Evolutionary conservation across 495 filamentous ascomycete genomes (phyloP), one percentile per base, ranked within the genome.

Genomic region (Tirmania nivea): DNA sequence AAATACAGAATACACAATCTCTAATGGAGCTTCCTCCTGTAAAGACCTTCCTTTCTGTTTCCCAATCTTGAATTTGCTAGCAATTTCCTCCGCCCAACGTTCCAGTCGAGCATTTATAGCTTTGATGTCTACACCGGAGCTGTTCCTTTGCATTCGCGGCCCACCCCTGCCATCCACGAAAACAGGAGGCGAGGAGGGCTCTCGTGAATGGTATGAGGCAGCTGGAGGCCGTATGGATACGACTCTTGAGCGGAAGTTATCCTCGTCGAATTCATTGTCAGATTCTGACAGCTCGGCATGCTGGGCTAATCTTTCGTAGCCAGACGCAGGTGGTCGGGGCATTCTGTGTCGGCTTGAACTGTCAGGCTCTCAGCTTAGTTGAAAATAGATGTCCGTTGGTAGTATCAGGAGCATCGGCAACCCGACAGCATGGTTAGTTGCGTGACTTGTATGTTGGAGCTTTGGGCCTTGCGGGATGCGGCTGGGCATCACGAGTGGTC

Each of bases 1-100:
- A 62, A 96, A 99, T 21, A 99, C 90, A 1, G 86, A 90, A 69
- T 94, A 85, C 59, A 95, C 86, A 50, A 99, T 99, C 69, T 99
- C 92, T 35, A 94, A 74, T 16, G 68, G 68, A 25, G 62, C 56
- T 9, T 65, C 62, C 12, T 64, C 62, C 36, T 59, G 56, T 19
- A 56, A 55, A 17, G 73, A 76, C 65, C 76, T 83, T 34, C 83
- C 84, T 66, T 82, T 88, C 57, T 80, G 78, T 42, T 77, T 78
- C 54, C 75, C 71, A 60, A 87, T 84, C 70, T 94, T 96, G 76
- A 97, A 96, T 61, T 92, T 92, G 58, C 82, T 83, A 34, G 92
- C 89, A 61, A 99, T 96, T 70, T 99, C 89, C 58, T 94, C 89
- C 42, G 92, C 92, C 90, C 90, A 99, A 59, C 84, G 73, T 66